Base-by-base conservation (phyloP, 2,329 filamentous ascomycete genomes). In the Nothophoma quercina region DNA sequence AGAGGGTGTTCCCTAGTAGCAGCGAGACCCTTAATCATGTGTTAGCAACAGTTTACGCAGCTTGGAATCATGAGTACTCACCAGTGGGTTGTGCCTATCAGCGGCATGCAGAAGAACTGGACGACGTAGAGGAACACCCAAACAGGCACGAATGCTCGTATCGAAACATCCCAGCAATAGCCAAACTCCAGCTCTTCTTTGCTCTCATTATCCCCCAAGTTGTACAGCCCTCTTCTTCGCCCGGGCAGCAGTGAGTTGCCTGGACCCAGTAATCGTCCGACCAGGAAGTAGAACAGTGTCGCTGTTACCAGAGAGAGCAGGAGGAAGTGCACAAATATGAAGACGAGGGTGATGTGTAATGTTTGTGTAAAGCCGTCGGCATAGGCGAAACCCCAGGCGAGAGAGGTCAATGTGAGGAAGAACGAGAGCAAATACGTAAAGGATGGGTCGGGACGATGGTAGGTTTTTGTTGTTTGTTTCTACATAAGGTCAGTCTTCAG, bases 161-260 rank as follows among this genome's bases (percentile, higher is more conserved):
- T 88, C 0, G 84, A 83, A 16, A 87, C 86, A 75, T 89, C 86
- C 73, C 88, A 88, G 70, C 86, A 88, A 68, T 89, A 89, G 45
- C 86, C 86, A 73, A 88, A 89, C 66, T 88, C 86, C 56, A 89
- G 71, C 54, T 83, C 83, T 47, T 88, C 85, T 18, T 65, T 69
- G 6, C 58, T 58, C 9, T 77, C 78, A 4, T 75, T 75, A 0
- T 81, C 79, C 46, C 84, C 81, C 5, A 81, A 77, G 22, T 72
- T 69, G 63, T 88, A 87, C 6, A 88, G 71, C 2, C 86, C 85
- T 65, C 83, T 71, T 65, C 82, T 76, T 51, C 81, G 74, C 25
- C 80, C 78, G 5, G 80, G 78, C 58, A 82, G 61, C 15, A 82
- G 78, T 3, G 79, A 77, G 26, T 83, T 79, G 29, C 83, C 80